Percentiles rank a stretch among this genome's conserved stretches.
These are phyloP conservation scores for Ascochyta lentis DNA, from an alignment of 2,329 filamentous ascomycete species.

Conservation along the genomic window DNA sequence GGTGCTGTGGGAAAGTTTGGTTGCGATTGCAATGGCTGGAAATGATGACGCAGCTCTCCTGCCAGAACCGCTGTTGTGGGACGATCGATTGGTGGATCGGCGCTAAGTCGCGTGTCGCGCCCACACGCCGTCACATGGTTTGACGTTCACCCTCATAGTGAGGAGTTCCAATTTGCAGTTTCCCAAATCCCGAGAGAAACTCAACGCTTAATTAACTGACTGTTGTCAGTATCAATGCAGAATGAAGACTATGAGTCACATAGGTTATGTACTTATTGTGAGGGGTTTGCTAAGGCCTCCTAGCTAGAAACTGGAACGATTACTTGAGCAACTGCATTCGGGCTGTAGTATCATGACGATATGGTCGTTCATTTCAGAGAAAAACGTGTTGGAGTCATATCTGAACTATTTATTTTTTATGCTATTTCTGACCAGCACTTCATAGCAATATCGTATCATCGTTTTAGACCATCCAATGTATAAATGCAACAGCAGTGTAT, in stretches of 20 bases:
- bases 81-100: constrained; percentile 24
- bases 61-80: constrained; percentile 26
- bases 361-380: too few relatives aligned
- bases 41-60: constrained; percentile 34
- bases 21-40: constrained; percentile 15
- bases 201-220: too few relatives aligned
- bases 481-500: neutral
- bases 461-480: neutral
- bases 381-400: neutral
- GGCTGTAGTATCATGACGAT: too few relatives aligned
- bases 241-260: too few relatives aligned
- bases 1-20: constrained; percentile 1
- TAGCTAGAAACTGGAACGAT: too few relatives aligned
- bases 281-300: too few relatives aligned
- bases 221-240: too few relatives aligned
- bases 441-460: neutral
- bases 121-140: constrained; percentile 24
- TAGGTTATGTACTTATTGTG: too few relatives aligned
- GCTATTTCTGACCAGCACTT: constrained; percentile 2
- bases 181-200: too few relatives aligned
- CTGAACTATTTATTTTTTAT: neutral
- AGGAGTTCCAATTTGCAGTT: too few relatives aligned
- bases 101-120: constrained; percentile 26
- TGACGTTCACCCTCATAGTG: neutral
- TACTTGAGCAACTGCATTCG: too few relatives aligned